Evolutionary conservation across 2,329 filamentous ascomycete species (phyloP).

Genomic region (Ophiostoma perfectum): DNA sequence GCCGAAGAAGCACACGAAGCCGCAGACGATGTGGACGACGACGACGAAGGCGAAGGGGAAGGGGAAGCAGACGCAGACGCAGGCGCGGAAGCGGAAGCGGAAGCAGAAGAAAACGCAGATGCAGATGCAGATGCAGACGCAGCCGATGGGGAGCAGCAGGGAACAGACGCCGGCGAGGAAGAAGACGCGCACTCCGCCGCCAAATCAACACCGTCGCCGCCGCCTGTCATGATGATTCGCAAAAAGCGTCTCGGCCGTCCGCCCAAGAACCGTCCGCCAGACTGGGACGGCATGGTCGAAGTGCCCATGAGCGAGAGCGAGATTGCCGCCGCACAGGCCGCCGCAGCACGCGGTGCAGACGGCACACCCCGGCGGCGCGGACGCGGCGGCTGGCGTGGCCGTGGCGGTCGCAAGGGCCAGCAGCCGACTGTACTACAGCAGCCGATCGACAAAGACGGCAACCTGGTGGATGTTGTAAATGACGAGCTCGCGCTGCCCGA

Average conservation of each 20-base stretch:
- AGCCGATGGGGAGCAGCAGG: slow-evolving; percentile 34
- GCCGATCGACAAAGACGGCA: slow-evolving; percentile 88
- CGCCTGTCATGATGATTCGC: slow-evolving; percentile 59
- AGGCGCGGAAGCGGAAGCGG: slow-evolving; percentile 40
- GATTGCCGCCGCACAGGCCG: slow-evolving; percentile 20
- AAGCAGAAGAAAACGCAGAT: slow-evolving; percentile 35
- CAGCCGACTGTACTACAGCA: slow-evolving; percentile 67
- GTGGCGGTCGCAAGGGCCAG: slow-evolving; percentile 62
- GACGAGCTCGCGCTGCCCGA: slow-evolving; percentile 88
- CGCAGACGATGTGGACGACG: slow-evolving; percentile 30
- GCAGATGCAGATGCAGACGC: too few species aligned
- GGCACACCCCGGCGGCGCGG: slow-evolving; percentile 57
- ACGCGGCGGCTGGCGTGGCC: slow-evolving; percentile 64
- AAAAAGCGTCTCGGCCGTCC: slow-evolving; percentile 78
- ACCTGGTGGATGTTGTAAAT: slow-evolving; percentile 80
- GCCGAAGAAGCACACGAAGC: slow-evolving; percentile 36
- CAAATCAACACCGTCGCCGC: slow-evolving; percentile 41
- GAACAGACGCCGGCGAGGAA: slow-evolving; percentile 31
- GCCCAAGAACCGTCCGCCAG: slow-evolving; percentile 75
- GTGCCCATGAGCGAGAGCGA: slow-evolving; percentile 45
- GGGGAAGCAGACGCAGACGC: slow-evolving; percentile 33
- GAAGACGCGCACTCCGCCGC: slow-evolving; percentile 26
- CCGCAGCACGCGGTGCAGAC: slow-evolving; percentile 13
- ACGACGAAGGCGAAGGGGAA: slow-evolving; percentile 40
- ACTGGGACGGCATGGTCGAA: slow-evolving; percentile 64